Evolutionary conservation across 306 rosid genomes (phyloP).

Genomic region (Trichosanthes truncata): DNA sequence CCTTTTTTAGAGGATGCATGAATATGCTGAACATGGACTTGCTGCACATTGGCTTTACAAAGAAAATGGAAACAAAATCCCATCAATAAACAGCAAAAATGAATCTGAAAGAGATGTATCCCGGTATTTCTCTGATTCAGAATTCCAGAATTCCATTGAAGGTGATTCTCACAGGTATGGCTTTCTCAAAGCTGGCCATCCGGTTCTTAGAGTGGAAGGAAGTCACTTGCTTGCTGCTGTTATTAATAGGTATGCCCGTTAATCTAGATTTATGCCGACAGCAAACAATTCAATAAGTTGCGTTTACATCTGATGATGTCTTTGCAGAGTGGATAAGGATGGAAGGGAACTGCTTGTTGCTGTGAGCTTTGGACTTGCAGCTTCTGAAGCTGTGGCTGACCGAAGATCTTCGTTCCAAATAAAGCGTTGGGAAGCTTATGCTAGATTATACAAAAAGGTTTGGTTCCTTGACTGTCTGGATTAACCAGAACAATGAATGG

Average conservation of each 20-base stretch:
- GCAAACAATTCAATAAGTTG: background rate
- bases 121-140: constrained; percentile 46
- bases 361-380: constrained; percentile 70
- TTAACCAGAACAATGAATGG: background rate
- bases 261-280: background rate
- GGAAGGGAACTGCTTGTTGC: constrained; percentile 88
- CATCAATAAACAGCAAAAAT: constrained; percentile 34
- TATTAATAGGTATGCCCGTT: constrained; percentile 44
- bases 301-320: constrained; percentile 15
- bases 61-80: constrained; percentile 58
- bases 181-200: constrained; percentile 75
- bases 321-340: constrained; percentile 62
- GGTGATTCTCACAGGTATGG: constrained; percentile 36
- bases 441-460: constrained; percentile 75
- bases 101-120: constrained; percentile 50
- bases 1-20: constrained; percentile 76
- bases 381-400: constrained; percentile 87
- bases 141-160: constrained; percentile 42
- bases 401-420: constrained; percentile 70
- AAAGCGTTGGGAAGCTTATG: constrained; percentile 91
- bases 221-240: constrained; percentile 93
- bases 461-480: background rate
- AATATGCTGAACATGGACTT: constrained; percentile 92
- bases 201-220: constrained; percentile 94
- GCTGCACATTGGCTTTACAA: constrained; percentile 99